Percentiles rank a stretch among this genome's conserved stretches.
Conservation (phyloP, 2,329 filamentous ascomycete species). For the Ceratocystis cacaofunesta region DNA sequence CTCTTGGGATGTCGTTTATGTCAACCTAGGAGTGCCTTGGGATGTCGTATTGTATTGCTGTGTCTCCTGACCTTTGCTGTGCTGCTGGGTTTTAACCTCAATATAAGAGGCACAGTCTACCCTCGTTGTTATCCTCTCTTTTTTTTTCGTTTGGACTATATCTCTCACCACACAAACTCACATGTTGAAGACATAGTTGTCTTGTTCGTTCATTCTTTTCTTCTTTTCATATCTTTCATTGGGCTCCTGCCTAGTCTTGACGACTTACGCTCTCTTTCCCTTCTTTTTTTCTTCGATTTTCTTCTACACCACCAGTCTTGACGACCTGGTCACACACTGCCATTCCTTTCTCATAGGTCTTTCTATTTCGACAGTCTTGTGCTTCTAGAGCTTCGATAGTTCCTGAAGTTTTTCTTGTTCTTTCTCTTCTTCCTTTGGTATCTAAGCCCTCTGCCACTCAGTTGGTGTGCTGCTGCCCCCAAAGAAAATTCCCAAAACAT, state of each 20-base stretch:
- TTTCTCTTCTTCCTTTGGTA: neutral
- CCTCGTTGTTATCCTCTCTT: neutral
- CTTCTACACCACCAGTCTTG: neutral
- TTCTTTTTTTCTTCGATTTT: neutral
- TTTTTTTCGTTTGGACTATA: neutral
- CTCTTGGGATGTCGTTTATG: neutral
- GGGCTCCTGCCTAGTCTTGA: conserved; percentile 12
- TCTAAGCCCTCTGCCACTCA: neutral
- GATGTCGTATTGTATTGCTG: neutral
- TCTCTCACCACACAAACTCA: neutral
- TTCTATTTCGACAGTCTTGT: neutral
- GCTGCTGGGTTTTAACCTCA: neutral
- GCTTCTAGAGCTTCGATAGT: neutral
- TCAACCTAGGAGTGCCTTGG: neutral
- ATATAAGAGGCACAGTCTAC: neutral
- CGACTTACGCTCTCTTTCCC: conserved; percentile 8
- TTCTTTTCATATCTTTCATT: conserved; percentile 4
- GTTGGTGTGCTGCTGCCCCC: neutral
- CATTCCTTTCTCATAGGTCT: neutral
- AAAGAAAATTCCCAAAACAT: neutral
- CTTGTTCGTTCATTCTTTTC: conserved; percentile 4
- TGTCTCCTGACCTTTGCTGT: neutral
- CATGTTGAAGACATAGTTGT: neutral
- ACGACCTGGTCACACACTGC: neutral
- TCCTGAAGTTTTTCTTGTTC: conserved; percentile 7